Evolutionary conservation across 108 stramenopile species (phyloP).

Genomic region (Craspedostauros australis): DNA sequence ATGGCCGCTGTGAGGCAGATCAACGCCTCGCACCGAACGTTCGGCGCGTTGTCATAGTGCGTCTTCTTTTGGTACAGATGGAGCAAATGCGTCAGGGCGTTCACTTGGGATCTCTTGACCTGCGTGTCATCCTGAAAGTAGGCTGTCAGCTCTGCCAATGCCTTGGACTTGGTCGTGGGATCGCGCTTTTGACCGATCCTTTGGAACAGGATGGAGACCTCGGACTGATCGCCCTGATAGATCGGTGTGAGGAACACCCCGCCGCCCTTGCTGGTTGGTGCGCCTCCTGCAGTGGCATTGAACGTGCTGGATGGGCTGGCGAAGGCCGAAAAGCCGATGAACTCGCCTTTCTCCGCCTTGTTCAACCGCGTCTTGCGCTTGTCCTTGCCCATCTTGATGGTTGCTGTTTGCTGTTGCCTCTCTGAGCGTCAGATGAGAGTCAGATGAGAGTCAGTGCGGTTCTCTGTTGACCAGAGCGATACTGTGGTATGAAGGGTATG

Average conservation of each 20-base stretch:
- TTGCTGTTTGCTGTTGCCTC: too few species aligned
- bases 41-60: constrained; percentile 31
- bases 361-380: constrained; percentile 46
- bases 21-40: constrained; percentile 33
- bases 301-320: constrained; percentile 11
- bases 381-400: constrained; percentile 26
- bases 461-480: too few species aligned
- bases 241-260: constrained; percentile 47
- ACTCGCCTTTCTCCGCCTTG: constrained; percentile 37
- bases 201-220: constrained; percentile 42
- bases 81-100: constrained; percentile 36
- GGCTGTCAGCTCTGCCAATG: constrained; percentile 39
- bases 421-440: too few species aligned
- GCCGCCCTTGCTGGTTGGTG: constrained; percentile 2
- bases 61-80: constrained; percentile 41
- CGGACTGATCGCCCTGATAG: constrained; percentile 52
- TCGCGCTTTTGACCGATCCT: constrained; percentile 74
- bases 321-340: constrained; percentile 62
- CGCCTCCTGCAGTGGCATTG: neutral
- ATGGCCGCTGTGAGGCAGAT: constrained; percentile 13
- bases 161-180: constrained; percentile 60
- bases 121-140: constrained; percentile 12
- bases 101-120: constrained; percentile 24
- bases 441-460: too few species aligned
- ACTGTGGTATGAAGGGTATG: too few species aligned